Evolutionary conservation across 495 filamentous ascomycete species (phyloP).

Genomic region (Aspergillus homomorphus): DNA sequence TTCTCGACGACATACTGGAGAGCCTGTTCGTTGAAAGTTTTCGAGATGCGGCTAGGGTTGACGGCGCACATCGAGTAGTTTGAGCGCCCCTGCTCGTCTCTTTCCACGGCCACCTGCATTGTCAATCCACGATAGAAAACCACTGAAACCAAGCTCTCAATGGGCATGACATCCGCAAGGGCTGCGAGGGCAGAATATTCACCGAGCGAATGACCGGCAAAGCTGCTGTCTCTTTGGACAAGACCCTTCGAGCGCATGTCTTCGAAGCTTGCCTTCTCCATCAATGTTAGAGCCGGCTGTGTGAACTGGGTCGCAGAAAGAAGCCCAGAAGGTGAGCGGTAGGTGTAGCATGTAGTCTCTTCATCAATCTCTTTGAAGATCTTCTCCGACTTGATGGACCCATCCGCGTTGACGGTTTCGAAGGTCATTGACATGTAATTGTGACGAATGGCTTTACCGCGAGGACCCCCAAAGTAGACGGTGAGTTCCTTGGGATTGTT

Average conservation of each 20-base stretch:
- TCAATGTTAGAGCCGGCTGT: slow-evolving; percentile 92
- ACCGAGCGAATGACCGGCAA: slow-evolving; percentile 95
- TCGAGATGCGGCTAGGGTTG: slow-evolving; percentile 94
- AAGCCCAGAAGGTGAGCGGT: slow-evolving; percentile 90
- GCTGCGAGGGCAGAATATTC: slow-evolving; percentile 98
- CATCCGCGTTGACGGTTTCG: slow-evolving; percentile 88
- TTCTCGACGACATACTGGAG: slow-evolving; percentile 93
- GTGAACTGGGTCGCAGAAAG: slow-evolving; percentile 98
- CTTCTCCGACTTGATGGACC: slow-evolving; percentile 92
- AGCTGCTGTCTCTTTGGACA: slow-evolving; percentile 92
- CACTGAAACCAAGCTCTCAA: slow-evolving; percentile 95
- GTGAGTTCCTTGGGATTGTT: slow-evolving; percentile 99
- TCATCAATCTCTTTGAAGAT: slow-evolving; percentile 98
- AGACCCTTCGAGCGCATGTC: slow-evolving; percentile 97
- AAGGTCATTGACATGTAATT: slow-evolving; percentile 99
- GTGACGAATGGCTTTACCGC: slow-evolving; percentile 92
- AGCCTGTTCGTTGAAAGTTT: slow-evolving; percentile 96
- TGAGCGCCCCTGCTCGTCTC: slow-evolving; percentile 84
- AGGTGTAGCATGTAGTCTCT: slow-evolving; percentile 90
- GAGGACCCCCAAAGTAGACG: slow-evolving; percentile 94
- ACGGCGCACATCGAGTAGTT: slow-evolving; percentile 99
- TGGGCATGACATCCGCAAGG: slow-evolving; percentile 97
- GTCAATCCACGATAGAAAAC: slow-evolving; percentile 99
- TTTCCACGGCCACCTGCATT: slow-evolving; percentile 99
- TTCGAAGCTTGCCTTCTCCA: slow-evolving; percentile 99